phyloP scores from a whole-genome alignment of 75 land plant genomes.

The Sequoiadendron giganteum region DNA sequence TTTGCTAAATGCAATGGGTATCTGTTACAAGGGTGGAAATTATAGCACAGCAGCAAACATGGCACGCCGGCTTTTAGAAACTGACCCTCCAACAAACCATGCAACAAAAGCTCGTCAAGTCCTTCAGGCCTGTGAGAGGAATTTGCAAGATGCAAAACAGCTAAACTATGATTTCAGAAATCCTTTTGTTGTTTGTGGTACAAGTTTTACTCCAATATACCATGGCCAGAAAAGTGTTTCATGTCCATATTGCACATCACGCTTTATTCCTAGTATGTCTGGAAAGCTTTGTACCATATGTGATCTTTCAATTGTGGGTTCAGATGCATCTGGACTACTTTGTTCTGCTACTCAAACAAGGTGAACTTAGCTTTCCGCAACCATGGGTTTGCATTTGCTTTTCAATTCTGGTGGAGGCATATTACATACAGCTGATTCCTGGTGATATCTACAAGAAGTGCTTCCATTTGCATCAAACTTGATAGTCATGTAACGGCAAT shows the following conservation, averaged over 20 bases:
- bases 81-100: conserved; percentile 31
- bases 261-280: conserved; percentile 40
- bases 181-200: conserved; percentile 67
- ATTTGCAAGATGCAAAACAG: conserved; percentile 38
- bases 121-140: conserved; percentile 55
- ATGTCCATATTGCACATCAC: conserved; percentile 54
- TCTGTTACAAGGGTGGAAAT: conserved; percentile 46
- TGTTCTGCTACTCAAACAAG: conserved; percentile 58
- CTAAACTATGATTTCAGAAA: conserved; percentile 72
- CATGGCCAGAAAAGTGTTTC: conserved; percentile 52
- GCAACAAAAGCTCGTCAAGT: conserved; percentile 63
- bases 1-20: conserved; percentile 57
- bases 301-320: conserved; percentile 56
- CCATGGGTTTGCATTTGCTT: background rate
- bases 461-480: background rate
- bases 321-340: conserved; percentile 64
- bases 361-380: conserved; percentile 10
- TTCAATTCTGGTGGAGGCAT: background rate
- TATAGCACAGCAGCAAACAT: conserved; percentile 50
- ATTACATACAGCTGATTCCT: background rate
- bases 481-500: background rate
- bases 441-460: background rate
- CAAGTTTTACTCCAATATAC: conserved; percentile 61
- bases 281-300: conserved; percentile 50
- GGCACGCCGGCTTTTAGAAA: conserved; percentile 52